Evolutionary conservation across 208 protist species (phyloP).

Genomic region (Crithidia sp.): DNA sequence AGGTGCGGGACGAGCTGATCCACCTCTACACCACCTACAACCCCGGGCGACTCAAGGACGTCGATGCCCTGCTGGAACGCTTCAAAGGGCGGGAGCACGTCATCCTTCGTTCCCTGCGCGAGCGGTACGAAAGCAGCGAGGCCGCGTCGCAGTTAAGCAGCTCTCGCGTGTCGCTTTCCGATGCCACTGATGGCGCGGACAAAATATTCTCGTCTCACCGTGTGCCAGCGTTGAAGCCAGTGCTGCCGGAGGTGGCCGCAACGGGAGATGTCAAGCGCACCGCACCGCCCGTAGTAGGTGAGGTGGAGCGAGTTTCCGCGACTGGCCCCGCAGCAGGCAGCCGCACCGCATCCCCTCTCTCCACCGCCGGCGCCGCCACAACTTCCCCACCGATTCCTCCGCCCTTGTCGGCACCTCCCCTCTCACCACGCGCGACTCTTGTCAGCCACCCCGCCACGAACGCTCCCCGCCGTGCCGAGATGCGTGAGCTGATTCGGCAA

Average conservation of each 20-base stretch:
- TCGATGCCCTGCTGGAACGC: constrained; percentile 45
- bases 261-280: too few species aligned
- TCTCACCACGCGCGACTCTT: not conserved
- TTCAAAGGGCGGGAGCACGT: constrained; percentile 60
- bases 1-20: constrained; percentile 45
- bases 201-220: not conserved
- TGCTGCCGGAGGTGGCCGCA: not conserved
- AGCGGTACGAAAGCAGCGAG: constrained; percentile 38
- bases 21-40: constrained; percentile 63
- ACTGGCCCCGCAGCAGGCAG: too few species aligned
- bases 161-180: too few species aligned
- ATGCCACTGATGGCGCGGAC: not conserved
- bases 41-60: constrained; percentile 54
- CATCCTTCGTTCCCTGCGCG: constrained; percentile 47
- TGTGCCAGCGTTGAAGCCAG: constrained; percentile 2
- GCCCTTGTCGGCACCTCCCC: not conserved
- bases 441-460: not conserved
- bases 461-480: constrained; percentile 21
- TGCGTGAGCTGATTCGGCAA: constrained; percentile 40
- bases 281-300: too few species aligned
- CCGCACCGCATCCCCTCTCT: too few species aligned
- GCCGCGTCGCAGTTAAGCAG: not conserved
- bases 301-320: too few species aligned
- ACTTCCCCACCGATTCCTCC: too few species aligned
- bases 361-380: too few species aligned